These are phyloP conservation scores for Phyllostachys edulis DNA, from an alignment of 176 grass and related monocot species.

Conservation along the genomic window DNA sequence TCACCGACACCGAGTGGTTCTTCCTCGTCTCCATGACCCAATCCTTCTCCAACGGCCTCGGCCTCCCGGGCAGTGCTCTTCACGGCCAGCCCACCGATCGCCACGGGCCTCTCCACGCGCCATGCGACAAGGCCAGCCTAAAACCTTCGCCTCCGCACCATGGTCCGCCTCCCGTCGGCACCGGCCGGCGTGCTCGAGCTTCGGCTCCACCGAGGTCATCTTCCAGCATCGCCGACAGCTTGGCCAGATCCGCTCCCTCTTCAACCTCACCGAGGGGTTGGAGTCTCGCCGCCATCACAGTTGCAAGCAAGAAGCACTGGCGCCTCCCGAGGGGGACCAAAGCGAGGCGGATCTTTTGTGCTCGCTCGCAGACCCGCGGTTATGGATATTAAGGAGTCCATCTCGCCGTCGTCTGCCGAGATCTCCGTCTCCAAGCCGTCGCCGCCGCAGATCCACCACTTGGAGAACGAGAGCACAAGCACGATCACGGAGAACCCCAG, in stretches of 20 bases:
- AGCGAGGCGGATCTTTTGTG: slow-evolving; percentile 74
- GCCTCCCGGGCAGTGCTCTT: slow-evolving; percentile 58
- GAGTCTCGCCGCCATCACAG: slow-evolving; percentile 16
- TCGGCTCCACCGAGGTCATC: slow-evolving; percentile 78
- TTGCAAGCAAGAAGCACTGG: background rate
- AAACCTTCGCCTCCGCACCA: slow-evolving; percentile 75
- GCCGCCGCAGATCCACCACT: slow-evolving; percentile 62
- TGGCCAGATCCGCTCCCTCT: slow-evolving; percentile 63
- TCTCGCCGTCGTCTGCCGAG: slow-evolving; percentile 50
- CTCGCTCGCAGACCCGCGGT: slow-evolving; percentile 71
- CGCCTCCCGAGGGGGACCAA: slow-evolving; percentile 27
- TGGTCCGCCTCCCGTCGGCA: slow-evolving; percentile 82
- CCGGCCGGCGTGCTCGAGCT: slow-evolving; percentile 90
- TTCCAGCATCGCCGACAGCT: slow-evolving; percentile 61
- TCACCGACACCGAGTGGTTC: slow-evolving; percentile 97
- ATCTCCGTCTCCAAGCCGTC: slow-evolving; percentile 65
- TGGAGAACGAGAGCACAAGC: slow-evolving; percentile 77
- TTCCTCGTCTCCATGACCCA: slow-evolving; percentile 99
- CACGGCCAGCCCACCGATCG: slow-evolving; percentile 41
- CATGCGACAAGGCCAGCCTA: slow-evolving; percentile 73
- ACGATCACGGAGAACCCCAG: slow-evolving; percentile 80
- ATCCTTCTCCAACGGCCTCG: slow-evolving; percentile 55
- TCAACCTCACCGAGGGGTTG: slow-evolving; percentile 51
- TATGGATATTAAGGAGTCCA: slow-evolving; percentile 67
- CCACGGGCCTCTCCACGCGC: slow-evolving; percentile 40